A percentile compares a stretch with the other conserved stretches of the same genome.
Conservation (phyloP, 768 basidiomycete genomes). For the Crucibulum laeve region DNA sequence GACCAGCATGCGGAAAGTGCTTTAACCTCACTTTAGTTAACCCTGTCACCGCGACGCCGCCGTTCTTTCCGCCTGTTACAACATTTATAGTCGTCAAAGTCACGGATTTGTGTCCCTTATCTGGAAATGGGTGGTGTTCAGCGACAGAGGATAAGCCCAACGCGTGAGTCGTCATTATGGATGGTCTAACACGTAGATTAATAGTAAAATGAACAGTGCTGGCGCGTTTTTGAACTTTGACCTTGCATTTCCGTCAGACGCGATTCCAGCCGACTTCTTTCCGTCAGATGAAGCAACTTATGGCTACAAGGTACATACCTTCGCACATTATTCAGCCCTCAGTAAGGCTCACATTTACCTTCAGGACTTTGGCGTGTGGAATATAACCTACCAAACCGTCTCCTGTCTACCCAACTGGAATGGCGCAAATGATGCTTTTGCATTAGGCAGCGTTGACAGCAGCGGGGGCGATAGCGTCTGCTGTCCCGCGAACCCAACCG, state of each 20-base stretch:
- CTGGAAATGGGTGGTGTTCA: constrained; percentile 63
- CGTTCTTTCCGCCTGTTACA: constrained; percentile 57
- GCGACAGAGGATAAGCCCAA: constrained; percentile 61
- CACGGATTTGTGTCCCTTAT: constrained; percentile 74
- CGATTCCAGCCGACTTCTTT: constrained; percentile 71
- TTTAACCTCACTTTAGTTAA: constrained; percentile 75
- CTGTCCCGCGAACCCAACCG: constrained; percentile 69
- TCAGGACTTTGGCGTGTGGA: constrained; percentile 88
- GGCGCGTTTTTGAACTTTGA: constrained; percentile 78
- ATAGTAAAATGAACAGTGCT: constrained; percentile 36
- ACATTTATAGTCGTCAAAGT: constrained; percentile 73
- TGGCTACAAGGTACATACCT: constrained; percentile 40
- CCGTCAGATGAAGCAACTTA: constrained; percentile 67
- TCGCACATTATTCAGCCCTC: background rate
- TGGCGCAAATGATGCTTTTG: constrained; percentile 52
- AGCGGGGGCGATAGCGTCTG: constrained; percentile 56
- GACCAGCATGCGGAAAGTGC: constrained; percentile 74
- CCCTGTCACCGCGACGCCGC: constrained; percentile 61
- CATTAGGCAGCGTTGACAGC: constrained; percentile 60
- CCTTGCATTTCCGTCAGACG: constrained; percentile 69
- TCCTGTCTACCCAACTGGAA: constrained; percentile 61
- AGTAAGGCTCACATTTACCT: background rate
- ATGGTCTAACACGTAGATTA: background rate
- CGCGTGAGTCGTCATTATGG: constrained; percentile 36
- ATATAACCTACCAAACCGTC: constrained; percentile 65